phyloP scores from a whole-genome alignment of 495 filamentous ascomycete genomes.

The Neurospora sp. region DNA sequence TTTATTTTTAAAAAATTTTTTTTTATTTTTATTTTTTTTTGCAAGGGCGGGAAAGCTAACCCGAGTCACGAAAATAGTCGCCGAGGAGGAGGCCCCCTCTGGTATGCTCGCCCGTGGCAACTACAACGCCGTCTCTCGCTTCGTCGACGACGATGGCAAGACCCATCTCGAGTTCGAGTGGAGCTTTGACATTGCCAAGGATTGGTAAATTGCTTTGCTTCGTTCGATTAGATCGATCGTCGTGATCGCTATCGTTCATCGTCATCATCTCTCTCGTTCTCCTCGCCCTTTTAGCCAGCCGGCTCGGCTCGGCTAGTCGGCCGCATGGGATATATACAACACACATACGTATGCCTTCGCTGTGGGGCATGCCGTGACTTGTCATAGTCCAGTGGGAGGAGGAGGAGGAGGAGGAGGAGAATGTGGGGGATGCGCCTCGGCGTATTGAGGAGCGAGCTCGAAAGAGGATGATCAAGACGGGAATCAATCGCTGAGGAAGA shows the following conservation, averaged over 20 bases:
- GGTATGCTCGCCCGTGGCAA: conserved; percentile 80
- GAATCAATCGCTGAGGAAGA: not conserved
- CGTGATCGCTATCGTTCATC: not conserved
- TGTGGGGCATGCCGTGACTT: not conserved
- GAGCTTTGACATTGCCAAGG: conserved; percentile 90
- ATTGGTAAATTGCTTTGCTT: conserved; percentile 50
- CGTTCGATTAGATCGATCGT: not conserved
- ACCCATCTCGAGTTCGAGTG: conserved; percentile 83
- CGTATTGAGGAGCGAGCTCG: not conserved
- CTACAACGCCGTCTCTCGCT: conserved; percentile 77
- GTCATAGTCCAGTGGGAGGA: no score
- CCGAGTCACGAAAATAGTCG: conserved; percentile 43
- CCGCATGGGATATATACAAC: not conserved
- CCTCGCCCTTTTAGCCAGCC: not conserved
- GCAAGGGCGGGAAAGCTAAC: not conserved
- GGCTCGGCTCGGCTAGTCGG: not conserved
- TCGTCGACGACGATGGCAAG: conserved; percentile 86
- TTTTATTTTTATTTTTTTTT: no score
- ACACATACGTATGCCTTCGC: not conserved
- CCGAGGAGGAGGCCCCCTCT: conserved; percentile 76
- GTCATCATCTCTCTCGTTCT: not conserved
- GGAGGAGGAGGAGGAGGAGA: no score
- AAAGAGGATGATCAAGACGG: not conserved
- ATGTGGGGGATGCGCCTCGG: not conserved
- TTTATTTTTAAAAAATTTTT: no score